phyloP scores from a whole-genome alignment of 2,329 filamentous ascomycete genomes.

The Aureobasidium sp. region DNA sequence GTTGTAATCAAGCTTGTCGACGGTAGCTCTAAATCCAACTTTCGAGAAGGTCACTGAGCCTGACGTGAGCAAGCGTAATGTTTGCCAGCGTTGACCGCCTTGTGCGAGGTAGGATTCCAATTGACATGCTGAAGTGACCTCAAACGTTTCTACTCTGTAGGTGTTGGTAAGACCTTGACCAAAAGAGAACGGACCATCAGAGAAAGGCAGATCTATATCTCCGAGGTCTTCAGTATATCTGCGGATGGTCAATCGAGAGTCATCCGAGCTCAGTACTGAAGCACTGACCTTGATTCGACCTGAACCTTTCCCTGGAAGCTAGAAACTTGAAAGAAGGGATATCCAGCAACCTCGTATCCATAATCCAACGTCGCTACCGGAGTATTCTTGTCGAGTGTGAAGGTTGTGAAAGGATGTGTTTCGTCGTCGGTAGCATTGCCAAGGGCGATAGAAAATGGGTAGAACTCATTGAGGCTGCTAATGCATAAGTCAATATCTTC shows the following conservation, averaged over 20 bases:
- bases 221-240: conserved; percentile 27
- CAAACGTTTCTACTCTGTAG: conserved; percentile 33
- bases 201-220: conserved; percentile 20
- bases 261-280: neutral
- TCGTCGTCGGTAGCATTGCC: neutral
- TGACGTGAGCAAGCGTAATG: conserved; percentile 29
- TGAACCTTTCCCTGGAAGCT: conserved; percentile 21
- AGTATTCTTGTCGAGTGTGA: neutral
- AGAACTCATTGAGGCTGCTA: neutral
- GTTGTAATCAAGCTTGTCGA: conserved; percentile 18
- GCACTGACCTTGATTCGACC: conserved; percentile 25
- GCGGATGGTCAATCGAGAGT: neutral
- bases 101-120: conserved; percentile 30
- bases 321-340: conserved; percentile 26
- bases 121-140: conserved; percentile 24
- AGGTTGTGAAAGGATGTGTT: neutral
- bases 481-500: neutral
- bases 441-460: neutral
- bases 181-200: conserved; percentile 28
- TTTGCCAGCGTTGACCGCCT: conserved; percentile 35
- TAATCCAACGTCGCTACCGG: conserved; percentile 23
- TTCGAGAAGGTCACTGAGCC: conserved; percentile 23
- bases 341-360: conserved; percentile 26
- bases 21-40: conserved; percentile 25
- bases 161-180: conserved; percentile 24